Conservation (phyloP, 352 stramenopile genomes). For the Pseudoperonospora humuli region DNA sequence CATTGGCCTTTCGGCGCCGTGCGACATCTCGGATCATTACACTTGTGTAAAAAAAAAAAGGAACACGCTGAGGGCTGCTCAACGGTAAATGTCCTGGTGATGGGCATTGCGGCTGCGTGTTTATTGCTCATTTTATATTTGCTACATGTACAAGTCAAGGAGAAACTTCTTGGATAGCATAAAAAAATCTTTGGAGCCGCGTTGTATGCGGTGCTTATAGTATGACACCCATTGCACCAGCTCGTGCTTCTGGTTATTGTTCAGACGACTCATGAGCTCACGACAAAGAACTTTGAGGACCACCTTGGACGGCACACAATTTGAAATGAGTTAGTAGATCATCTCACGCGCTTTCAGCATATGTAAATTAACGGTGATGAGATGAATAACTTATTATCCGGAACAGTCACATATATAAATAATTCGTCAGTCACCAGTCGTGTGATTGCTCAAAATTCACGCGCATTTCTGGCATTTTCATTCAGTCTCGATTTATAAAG, state of each 20-base stretch:
- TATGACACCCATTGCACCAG: slow-evolving; percentile 83
- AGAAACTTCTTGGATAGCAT: slow-evolving; percentile 98
- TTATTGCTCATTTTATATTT: slow-evolving; percentile 7
- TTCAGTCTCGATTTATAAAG: too few relatives aligned
- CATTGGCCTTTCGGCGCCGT: slow-evolving; percentile 56
- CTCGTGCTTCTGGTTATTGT: slow-evolving; percentile 95
- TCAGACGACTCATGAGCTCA: slow-evolving; percentile 91
- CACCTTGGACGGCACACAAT: slow-evolving; percentile 96
- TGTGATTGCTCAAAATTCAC: too few relatives aligned
- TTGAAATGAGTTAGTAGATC: slow-evolving; percentile 97
- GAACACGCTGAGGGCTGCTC: too few relatives aligned
- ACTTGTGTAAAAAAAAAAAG: too few relatives aligned
- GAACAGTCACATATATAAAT: too few relatives aligned
- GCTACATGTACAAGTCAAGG: slow-evolving; percentile 87
- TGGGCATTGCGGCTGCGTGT: too few relatives aligned
- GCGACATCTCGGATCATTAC: slow-evolving; percentile 75
- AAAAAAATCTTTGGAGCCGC: slow-evolving; percentile 98
- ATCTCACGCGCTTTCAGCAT: slow-evolving; percentile 93
- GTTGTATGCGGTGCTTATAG: slow-evolving; percentile 93
- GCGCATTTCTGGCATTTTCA: too few relatives aligned
- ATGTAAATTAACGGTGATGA: too few relatives aligned
- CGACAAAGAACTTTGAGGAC: slow-evolving; percentile 90
- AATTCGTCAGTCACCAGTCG: too few relatives aligned
- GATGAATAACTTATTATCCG: too few relatives aligned
- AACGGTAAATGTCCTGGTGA: slow-evolving; percentile 26